Evolutionary conservation across 2,329 filamentous ascomycete genomes (phyloP), one percentile per base, ranked within the genome.

Genomic region (Fusarium sp.): DNA sequence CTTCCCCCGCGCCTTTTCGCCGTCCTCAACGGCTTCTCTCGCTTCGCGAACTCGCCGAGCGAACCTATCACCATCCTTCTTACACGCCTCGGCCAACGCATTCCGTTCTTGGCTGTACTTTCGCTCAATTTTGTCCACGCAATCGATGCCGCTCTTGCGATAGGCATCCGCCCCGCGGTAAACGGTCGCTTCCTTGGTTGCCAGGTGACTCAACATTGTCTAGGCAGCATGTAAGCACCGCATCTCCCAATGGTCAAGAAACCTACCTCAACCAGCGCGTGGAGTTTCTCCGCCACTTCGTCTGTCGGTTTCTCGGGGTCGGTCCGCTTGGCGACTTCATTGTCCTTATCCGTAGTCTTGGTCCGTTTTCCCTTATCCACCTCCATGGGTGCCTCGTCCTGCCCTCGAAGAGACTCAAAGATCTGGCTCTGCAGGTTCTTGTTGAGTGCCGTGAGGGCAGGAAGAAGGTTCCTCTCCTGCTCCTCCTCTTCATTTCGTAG

Each of bases 201-300:
- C 64, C 2, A 81, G 69, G 61, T 77, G 76, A 35, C 45, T 54
- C 57, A 78, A 60, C 62, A 81, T 69, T 62, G 61, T 73, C 80
- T 78, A 56, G 59, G 47, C 47, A 74, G 40, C 38, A 56, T 70
- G 40, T 77, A 45, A 77, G 72, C 59, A 63, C 38, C 18, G 27
- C 6, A 27, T 29, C 18, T 45, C 1, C 8, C 3, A 34, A 29
- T 8, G 18, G 3, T 9, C n/a, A 62, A 27, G 11, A 18, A n/a
- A 35, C 78, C 70, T 69, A 81, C 80, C 47, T 79, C 72, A 18
- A 80, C 71, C 18, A 79, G 47, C 11, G 40, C 66, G 37, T 80
- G 74, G 11, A 81, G 52, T 42, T 69, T 70, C 24, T 63, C 62
- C 27, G 63, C 59, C 45, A 77, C 47, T 27, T 71, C 68, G 4